Evolutionary conservation across 148 eudicot genomes (phyloP).

Genomic region (Polygonum aviculare): DNA sequence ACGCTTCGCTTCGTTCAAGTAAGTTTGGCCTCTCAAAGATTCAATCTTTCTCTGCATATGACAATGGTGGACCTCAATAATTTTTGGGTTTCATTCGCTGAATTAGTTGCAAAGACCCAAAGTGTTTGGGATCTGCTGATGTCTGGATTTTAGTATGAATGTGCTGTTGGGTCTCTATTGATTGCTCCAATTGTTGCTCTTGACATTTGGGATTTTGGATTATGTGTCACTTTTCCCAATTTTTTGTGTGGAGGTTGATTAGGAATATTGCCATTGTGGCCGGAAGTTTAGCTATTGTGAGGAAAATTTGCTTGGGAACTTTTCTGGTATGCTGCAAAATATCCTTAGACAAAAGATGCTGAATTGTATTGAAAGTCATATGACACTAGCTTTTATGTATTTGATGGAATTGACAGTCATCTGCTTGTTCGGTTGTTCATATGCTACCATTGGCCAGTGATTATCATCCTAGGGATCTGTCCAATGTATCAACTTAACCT

Average conservation of each 20-base stretch:
- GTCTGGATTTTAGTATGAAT: neutral
- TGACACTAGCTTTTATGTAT: neutral
- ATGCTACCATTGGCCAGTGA: neutral
- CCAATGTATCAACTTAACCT: neutral
- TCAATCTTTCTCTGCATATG: neutral
- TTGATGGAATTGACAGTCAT: neutral
- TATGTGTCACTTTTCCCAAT: neutral
- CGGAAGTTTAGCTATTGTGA: neutral
- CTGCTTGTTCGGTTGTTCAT: neutral
- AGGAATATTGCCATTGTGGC: neutral
- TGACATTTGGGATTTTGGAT: neutral
- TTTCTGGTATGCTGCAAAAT: neutral
- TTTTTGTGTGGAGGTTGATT: too few relatives aligned
- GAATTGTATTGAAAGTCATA: too few relatives aligned
- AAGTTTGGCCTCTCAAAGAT: conserved; percentile 6
- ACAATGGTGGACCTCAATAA: neutral
- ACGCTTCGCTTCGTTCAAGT: conserved; percentile 49
- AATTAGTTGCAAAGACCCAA: neutral
- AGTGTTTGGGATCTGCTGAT: neutral
- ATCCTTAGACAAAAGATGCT: too few relatives aligned
- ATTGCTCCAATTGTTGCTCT: neutral
- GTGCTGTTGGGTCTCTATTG: neutral
- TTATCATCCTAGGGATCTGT: neutral
- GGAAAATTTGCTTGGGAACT: neutral
- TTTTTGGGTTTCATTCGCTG: neutral